Evolutionary conservation across 805 yeast genomes (phyloP).

Genomic region (Metschnikowia cerradonensis): DNA sequence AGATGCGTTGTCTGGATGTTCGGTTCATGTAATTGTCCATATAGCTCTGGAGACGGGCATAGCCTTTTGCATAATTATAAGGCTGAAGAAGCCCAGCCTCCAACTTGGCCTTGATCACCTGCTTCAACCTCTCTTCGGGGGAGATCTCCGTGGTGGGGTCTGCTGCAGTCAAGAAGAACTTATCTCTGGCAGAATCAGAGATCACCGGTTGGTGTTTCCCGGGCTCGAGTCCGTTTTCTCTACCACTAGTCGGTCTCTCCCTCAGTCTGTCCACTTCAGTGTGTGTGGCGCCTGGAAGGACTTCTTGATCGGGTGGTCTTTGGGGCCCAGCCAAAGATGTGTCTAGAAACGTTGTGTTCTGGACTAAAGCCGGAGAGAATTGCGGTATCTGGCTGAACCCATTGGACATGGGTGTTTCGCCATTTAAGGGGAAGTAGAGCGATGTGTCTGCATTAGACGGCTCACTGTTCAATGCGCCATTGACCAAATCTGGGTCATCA

Average conservation of each 20-base stretch:
- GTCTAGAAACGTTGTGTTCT: slow-evolving; percentile 8
- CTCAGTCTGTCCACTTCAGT: background rate
- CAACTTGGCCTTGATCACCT: slow-evolving; percentile 88
- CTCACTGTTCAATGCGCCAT: slow-evolving; percentile 33
- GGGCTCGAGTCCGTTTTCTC: background rate
- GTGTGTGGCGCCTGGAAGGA: slow-evolving; percentile 16
- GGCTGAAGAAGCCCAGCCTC: slow-evolving; percentile 93
- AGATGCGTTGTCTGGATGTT: slow-evolving; percentile 75
- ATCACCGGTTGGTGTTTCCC: slow-evolving; percentile 37
- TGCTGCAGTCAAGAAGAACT: slow-evolving; percentile 92
- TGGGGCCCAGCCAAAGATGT: background rate
- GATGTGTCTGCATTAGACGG: slow-evolving; percentile 13
- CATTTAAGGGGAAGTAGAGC: slow-evolving; percentile 14
- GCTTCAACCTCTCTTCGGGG: slow-evolving; percentile 88
- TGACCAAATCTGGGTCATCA: slow-evolving; percentile 75
- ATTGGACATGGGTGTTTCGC: slow-evolving; percentile 5
- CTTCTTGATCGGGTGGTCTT: slow-evolving; percentile 1
- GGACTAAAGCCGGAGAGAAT: slow-evolving; percentile 23
- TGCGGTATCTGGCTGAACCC: slow-evolving; percentile 22
- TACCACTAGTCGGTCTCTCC: background rate
- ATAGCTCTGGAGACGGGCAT: slow-evolving; percentile 81
- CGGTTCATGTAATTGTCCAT: slow-evolving; percentile 91
- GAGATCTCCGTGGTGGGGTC: slow-evolving; percentile 94
- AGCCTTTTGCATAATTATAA: slow-evolving; percentile 90
- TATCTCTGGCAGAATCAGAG: slow-evolving; percentile 81